A percentile compares a stretch with the other conserved stretches of the same genome.
These are phyloP conservation scores for Leishmania martiniquensis DNA, from an alignment of 208 protist genomes.

Conservation along the genomic window DNA sequence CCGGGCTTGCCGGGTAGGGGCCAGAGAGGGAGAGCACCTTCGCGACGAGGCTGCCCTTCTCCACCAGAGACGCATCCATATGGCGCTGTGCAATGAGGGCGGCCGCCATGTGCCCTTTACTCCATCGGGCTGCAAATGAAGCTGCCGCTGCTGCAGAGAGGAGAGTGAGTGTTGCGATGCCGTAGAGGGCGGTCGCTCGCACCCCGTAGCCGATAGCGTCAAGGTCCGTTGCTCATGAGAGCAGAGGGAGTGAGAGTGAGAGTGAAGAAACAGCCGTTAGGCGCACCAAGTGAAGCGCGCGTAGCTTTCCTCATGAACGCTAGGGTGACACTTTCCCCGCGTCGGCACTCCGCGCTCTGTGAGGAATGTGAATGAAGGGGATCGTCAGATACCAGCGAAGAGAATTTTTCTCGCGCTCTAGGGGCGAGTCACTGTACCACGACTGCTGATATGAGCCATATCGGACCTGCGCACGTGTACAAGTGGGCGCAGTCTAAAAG, in stretches of 20 bases:
- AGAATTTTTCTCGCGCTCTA: too few relatives aligned
- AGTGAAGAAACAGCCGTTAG: background rate
- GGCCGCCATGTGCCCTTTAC: constrained; percentile 54
- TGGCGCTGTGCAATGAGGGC: constrained; percentile 48
- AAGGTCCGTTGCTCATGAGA: background rate
- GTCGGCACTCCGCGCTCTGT: too few relatives aligned
- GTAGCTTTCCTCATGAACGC: background rate
- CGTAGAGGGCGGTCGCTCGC: background rate
- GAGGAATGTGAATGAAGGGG: background rate
- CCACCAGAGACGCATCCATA: constrained; percentile 17
- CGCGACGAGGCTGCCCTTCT: constrained; percentile 16
- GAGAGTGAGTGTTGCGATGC: background rate
- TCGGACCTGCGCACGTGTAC: too few relatives aligned
- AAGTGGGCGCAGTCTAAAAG: too few relatives aligned
- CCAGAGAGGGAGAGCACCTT: constrained; percentile 19
- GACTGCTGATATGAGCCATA: too few relatives aligned
- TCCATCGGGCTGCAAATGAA: constrained; percentile 38
- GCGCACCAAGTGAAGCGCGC: background rate
- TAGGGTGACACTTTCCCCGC: too few relatives aligned
- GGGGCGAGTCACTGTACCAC: too few relatives aligned
- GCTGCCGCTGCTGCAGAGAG: background rate
- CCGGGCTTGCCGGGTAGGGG: constrained; percentile 37
- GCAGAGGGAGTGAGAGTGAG: background rate
- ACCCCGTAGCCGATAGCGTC: background rate
- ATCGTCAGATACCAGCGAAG: too few relatives aligned